phyloP scores from a whole-genome alignment of 2,329 filamentous ascomycete genomes.

The Triangularia verruculosa region DNA sequence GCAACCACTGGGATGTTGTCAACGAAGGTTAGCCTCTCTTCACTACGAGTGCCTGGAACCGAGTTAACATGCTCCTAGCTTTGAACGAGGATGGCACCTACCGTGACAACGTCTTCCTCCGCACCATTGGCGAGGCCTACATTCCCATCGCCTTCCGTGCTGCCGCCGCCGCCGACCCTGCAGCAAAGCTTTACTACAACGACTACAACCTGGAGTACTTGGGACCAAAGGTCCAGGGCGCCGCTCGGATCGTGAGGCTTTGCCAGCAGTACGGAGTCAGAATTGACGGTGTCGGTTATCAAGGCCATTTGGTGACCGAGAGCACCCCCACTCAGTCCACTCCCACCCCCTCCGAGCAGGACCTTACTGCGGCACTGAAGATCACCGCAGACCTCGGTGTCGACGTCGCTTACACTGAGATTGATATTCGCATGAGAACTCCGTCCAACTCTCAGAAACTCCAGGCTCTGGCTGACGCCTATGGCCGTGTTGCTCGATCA shows the following conservation, averaged over 20 bases:
- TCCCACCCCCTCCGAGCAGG: constrained; percentile 34
- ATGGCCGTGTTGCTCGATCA: constrained; percentile 38
- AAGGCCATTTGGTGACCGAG: constrained; percentile 46
- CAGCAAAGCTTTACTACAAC: constrained; percentile 52
- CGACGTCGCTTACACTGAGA: constrained; percentile 51
- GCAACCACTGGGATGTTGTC: constrained; percentile 53
- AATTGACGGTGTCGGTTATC: constrained; percentile 52
- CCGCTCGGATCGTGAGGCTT: constrained; percentile 33
- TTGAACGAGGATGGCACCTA: constrained; percentile 46
- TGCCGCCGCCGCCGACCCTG: constrained; percentile 41
- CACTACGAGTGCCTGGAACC: neutral
- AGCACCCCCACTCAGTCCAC: constrained; percentile 43
- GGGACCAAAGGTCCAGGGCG: constrained; percentile 34
- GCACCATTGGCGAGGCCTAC: constrained; percentile 46
- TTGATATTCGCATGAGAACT: constrained; percentile 46
- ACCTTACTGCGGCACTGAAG: constrained; percentile 38
- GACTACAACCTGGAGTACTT: constrained; percentile 49
- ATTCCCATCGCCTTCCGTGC: constrained; percentile 48
- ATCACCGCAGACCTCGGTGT: constrained; percentile 42
- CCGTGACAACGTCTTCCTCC: constrained; percentile 42
- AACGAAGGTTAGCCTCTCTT: constrained; percentile 41
- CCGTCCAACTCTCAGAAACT: constrained; percentile 42
- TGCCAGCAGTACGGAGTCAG: constrained; percentile 33
- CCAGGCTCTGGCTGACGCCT: constrained; percentile 48
- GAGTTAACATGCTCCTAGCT: constrained; percentile 30